Evolutionary conservation across 306 rosid species (phyloP).

Genomic region (Oxytropis ochrocephala): DNA sequence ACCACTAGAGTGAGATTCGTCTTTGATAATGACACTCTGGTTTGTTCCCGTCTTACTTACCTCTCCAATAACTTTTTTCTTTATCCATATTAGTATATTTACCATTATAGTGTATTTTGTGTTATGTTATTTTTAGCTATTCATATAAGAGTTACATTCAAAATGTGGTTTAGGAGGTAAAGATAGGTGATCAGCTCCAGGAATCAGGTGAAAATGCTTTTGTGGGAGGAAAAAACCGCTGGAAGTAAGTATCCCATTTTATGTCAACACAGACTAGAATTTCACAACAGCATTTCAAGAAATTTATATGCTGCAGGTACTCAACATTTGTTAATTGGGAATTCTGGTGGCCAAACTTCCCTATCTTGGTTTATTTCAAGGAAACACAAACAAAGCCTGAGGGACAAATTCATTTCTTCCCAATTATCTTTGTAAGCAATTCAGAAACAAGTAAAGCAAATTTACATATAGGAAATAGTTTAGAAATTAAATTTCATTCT

Average conservation of each 20-base stretch:
- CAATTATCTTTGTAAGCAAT: conserved; percentile 78
- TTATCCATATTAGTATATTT: not conserved
- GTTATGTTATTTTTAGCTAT: not conserved
- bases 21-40: conserved; percentile 81
- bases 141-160: not conserved
- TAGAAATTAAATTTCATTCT: not conserved
- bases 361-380: conserved; percentile 83
- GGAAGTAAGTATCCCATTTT: conserved; percentile 63
- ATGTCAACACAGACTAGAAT: not conserved
- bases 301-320: conserved; percentile 48
- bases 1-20: conserved; percentile 88
- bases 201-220: conserved; percentile 92
- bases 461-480: conserved; percentile 2
- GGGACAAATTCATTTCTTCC: conserved; percentile 95
- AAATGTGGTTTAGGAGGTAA: conserved; percentile 64
- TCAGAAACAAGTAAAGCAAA: not conserved
- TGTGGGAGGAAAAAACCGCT: conserved; percentile 89
- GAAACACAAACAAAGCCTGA: conserved; percentile 92
- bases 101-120: not conserved
- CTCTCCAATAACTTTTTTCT: conserved; percentile 7
- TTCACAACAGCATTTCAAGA: not conserved
- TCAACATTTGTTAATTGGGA: conserved; percentile 95
- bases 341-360: conserved; percentile 98
- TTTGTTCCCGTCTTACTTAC: conserved; percentile 41
- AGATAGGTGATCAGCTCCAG: conserved; percentile 74